phyloP scores from a whole-genome alignment of 345 rosid genomes.

The Gossypium thurberi region DNA sequence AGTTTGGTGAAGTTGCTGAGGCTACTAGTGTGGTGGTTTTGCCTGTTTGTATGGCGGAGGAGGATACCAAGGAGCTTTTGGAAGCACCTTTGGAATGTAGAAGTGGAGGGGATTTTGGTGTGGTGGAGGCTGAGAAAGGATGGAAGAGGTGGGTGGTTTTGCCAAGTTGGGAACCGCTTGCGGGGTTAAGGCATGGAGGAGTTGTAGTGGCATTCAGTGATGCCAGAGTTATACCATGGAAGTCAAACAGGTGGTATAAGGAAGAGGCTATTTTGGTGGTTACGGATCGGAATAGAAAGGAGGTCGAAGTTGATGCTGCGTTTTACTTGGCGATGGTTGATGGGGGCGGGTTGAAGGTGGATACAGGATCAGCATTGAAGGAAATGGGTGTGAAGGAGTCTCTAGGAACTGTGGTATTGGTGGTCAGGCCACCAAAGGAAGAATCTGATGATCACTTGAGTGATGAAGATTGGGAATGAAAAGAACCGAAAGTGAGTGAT shows the following conservation, averaged over 20 bases:
- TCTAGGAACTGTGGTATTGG: conserved; percentile 54
- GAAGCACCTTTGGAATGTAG: conserved; percentile 61
- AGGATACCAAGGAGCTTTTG: conserved; percentile 35
- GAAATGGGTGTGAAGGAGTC: conserved; percentile 48
- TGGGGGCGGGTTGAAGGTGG: conserved; percentile 47
- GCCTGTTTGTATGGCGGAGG: conserved; percentile 66
- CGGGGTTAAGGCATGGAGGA: conserved; percentile 42
- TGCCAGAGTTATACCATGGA: conserved; percentile 69
- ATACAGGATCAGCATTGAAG: conserved; percentile 64
- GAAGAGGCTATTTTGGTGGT: conserved; percentile 79
- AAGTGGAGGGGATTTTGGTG: conserved; percentile 59
- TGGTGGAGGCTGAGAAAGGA: conserved; percentile 69
- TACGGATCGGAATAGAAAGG: conserved; percentile 50
- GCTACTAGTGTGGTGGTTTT: conserved; percentile 59
- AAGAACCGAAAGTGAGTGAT: background rate
- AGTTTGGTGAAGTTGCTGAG: conserved; percentile 72
- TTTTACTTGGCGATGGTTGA: conserved; percentile 53
- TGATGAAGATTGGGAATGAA: conserved; percentile 77
- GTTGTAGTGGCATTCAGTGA: conserved; percentile 69
- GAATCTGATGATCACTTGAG: conserved; percentile 52
- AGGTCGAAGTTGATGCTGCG: conserved; percentile 49
- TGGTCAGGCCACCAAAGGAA: conserved; percentile 74
- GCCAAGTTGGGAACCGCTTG: conserved; percentile 62
- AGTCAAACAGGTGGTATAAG: conserved; percentile 53
- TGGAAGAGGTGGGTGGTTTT: conserved; percentile 90